These are phyloP conservation scores for Aegilops sharonensis DNA, from an alignment of 176 grass and related monocot genomes.

Conservation along the genomic window DNA sequence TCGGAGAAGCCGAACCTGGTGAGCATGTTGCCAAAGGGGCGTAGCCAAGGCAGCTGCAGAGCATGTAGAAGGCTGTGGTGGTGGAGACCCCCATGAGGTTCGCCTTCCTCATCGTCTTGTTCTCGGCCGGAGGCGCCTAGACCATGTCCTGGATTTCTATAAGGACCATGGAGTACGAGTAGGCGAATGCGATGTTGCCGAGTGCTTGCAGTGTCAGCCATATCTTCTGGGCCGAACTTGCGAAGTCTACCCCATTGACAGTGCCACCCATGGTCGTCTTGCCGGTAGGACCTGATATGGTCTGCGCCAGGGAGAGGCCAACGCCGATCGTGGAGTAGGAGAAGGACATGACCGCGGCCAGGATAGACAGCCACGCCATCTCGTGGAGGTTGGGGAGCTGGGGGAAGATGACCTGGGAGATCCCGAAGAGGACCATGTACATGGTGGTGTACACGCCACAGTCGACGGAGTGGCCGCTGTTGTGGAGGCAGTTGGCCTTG, in stretches of 20 bases:
- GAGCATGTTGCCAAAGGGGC: conserved; percentile 54
- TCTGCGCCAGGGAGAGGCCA: no score
- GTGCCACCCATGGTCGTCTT: background rate
- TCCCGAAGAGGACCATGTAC: no score
- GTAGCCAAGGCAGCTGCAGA: conserved; percentile 62
- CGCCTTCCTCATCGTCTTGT: conserved; percentile 60
- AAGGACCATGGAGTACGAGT: background rate
- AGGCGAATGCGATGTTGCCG: background rate
- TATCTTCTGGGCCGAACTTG: background rate
- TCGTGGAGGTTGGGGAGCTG: no score
- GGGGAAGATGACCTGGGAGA: no score
- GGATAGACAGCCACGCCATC: no score
- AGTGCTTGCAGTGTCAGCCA: background rate
- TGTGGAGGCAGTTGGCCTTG: no score
- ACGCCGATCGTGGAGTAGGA: no score
- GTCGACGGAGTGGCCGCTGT: no score
- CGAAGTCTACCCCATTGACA: background rate
- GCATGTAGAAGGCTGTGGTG: conserved; percentile 53
- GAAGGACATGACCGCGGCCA: no score
- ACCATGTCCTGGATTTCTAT: conserved; percentile 40
- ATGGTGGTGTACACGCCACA: no score
- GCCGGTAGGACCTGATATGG: background rate
- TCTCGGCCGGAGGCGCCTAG: conserved; percentile 49
- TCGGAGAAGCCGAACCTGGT: conserved; percentile 81
- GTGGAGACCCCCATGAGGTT: conserved; percentile 30